Base-by-base conservation (phyloP, 805 yeast species). In the Myxozyma mucilagina region DNA sequence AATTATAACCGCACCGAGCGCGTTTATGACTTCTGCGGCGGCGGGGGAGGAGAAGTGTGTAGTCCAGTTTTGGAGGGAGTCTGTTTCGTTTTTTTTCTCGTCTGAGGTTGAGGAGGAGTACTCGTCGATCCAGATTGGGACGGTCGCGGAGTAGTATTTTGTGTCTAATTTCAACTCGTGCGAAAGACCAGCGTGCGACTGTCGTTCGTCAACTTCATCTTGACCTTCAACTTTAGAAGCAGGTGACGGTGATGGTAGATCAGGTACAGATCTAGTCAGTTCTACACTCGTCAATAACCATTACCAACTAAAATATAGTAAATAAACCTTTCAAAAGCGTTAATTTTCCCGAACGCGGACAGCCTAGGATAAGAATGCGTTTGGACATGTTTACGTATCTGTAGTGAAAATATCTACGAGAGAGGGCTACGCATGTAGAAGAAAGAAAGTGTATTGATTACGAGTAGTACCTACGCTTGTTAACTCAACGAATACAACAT, bases 11-110 rank as follows among this genome's bases (percentile, higher is more conserved):
- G 75, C 73, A 8, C 70, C 72, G 1, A 77, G 65, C 13, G 70
- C 77, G 11, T 73, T 72, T 0, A 78, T 65, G 0, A 75, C 78
- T 55, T 74, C 76, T n/a, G 44, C 45, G 3, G 79, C 79, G 36
- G 69, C 76, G 0, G 61, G 66, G 5, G 74, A 65, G 13, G 67
- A 41, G 60, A 75, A 77, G 11, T 68, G 67, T 11, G 53, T 47
- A 6, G 65, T 67, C 80, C 80, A 77, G 3, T 58, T 65, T 13
- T 50, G n/a, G 61, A 50, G 47, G 3, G 54, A 59, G 10, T 47
- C 38, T 29, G 48, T 55, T 39, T 41, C 18, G 18, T 18, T 49
- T 60, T 48, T 77, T 72, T 24, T 24, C 29, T 24, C 4, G 29
- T 24, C 29, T 3, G 43, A 11, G 3, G 50, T 1, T 1, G 51